These are phyloP conservation scores for Henckelia pumila DNA, from an alignment of 257 asterid species.

Conservation along the genomic window DNA sequence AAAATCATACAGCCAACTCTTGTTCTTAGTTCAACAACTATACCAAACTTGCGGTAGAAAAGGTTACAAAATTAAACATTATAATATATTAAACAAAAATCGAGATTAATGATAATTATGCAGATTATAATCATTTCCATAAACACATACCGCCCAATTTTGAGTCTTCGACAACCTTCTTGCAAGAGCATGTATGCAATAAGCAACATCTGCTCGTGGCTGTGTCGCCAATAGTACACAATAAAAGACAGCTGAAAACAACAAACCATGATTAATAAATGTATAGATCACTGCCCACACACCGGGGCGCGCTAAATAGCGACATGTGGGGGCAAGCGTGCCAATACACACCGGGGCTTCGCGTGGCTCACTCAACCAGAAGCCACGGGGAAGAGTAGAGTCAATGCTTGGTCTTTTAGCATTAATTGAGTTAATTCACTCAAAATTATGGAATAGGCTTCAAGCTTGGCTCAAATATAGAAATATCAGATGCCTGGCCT, in stretches of 20 bases:
- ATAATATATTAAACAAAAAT: background rate
- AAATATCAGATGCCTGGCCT: too few relatives aligned
- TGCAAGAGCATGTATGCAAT: constrained; percentile 93
- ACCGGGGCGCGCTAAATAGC: too few relatives aligned
- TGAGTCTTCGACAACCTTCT: constrained; percentile 86
- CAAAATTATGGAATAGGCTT: too few relatives aligned
- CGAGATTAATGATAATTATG: background rate
- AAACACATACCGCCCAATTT: constrained; percentile 90
- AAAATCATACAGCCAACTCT: background rate
- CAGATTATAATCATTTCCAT: constrained; percentile 2
- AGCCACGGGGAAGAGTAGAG: too few relatives aligned
- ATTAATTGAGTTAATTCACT: too few relatives aligned
- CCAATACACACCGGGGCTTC: too few relatives aligned
- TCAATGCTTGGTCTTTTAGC: too few relatives aligned
- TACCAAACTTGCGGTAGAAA: background rate
- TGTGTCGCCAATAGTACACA: constrained; percentile 87
- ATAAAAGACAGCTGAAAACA: constrained; percentile 74
- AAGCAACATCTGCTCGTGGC: constrained; percentile 99
- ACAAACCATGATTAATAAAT: constrained; percentile 23
- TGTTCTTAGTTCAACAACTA: background rate
- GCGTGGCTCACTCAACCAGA: too few relatives aligned
- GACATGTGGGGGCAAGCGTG: too few relatives aligned
- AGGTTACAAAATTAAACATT: background rate
- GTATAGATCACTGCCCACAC: too few relatives aligned
- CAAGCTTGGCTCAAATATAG: too few relatives aligned